Conservation (phyloP, 169 alveolate genomes). For the Toxoplasma gondii region DNA sequence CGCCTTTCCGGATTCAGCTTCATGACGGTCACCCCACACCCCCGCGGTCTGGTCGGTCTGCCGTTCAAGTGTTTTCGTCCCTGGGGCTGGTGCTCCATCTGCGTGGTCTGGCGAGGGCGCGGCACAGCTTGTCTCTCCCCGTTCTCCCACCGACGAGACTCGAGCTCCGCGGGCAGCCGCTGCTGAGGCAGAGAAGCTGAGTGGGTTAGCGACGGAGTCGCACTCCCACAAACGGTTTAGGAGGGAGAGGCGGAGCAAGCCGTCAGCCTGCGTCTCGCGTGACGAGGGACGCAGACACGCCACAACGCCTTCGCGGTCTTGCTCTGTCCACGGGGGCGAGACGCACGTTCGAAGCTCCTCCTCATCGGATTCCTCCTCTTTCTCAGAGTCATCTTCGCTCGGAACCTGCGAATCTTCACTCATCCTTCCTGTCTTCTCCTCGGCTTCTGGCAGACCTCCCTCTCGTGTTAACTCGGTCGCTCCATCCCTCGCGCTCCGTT, state of each 20-base stretch:
- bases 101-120: too few species aligned
- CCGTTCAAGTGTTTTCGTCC: background rate
- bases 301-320: background rate
- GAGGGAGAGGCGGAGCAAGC: background rate
- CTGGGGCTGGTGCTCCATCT: too few species aligned
- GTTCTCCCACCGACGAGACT: background rate
- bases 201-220: background rate
- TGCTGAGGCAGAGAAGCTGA: background rate
- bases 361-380: background rate
- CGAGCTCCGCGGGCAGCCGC: background rate
- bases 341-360: background rate
- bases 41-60: background rate
- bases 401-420: background rate
- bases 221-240: background rate
- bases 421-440: background rate
- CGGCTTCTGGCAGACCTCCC: background rate
- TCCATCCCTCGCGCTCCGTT: background rate
- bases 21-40: background rate
- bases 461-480: background rate
- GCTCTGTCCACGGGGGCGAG: conserved; percentile 1
- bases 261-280: background rate
- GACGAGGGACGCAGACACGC: background rate
- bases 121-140: background rate
- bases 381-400: too few species aligned
- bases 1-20: background rate